phyloP scores from a whole-genome alignment of 176 grass and related monocot species.

The Puya raimondii region DNA sequence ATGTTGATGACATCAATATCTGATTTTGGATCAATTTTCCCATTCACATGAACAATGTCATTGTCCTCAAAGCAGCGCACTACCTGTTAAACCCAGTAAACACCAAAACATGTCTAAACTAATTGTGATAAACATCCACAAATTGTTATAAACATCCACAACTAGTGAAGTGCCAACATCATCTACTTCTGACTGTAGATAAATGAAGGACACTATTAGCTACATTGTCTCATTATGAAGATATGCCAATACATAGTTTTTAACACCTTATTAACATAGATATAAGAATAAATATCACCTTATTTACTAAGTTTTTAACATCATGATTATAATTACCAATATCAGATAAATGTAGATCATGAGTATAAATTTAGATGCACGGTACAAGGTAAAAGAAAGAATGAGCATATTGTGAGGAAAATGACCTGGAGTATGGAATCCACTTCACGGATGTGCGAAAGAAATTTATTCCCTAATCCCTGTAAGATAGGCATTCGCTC shows the following conservation, averaged over 20 bases:
- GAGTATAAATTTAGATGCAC: not conserved
- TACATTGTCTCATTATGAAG: no score
- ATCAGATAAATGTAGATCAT: not conserved
- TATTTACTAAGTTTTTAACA: not conserved
- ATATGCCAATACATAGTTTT: no score
- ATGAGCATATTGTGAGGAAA: not conserved
- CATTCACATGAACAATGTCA: conserved; percentile 91
- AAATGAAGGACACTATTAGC: no score
- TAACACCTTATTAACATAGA: not conserved
- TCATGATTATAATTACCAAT: not conserved
- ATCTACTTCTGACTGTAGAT: no score
- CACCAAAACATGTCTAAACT: not conserved
- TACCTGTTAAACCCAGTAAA: conserved; percentile 42
- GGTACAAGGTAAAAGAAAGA: not conserved
- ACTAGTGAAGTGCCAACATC: not conserved
- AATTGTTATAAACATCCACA: not conserved
- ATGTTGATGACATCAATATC: conserved; percentile 97
- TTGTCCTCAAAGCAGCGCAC: conserved; percentile 97
- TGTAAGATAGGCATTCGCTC: conserved; percentile 16
- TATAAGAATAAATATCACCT: not conserved
- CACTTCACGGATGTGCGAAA: conserved; percentile 98
- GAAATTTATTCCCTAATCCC: conserved; percentile 97
- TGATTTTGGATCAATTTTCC: conserved; percentile 89
- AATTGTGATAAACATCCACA: not conserved
- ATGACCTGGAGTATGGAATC: conserved; percentile 97